phyloP scores from a whole-genome alignment of 768 basidiomycete genomes.

The Fomitopsis pulvina region DNA sequence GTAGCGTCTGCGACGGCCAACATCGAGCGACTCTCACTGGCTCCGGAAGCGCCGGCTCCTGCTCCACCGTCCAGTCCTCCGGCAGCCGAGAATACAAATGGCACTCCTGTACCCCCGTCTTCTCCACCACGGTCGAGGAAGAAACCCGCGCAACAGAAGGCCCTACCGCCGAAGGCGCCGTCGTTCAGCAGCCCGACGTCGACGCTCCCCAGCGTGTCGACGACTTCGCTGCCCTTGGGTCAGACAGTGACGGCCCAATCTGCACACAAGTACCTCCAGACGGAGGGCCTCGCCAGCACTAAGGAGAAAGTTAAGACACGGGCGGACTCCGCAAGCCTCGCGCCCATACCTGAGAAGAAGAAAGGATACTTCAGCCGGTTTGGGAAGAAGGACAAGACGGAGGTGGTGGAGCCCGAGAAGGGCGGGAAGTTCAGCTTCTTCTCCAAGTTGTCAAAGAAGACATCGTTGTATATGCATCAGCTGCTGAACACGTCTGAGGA shows the following conservation, averaged over 20 bases:
- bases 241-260: slow-evolving; percentile 58
- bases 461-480: slow-evolving; percentile 55
- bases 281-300: slow-evolving; percentile 34
- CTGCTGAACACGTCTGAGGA: slow-evolving; percentile 51
- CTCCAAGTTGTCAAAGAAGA: slow-evolving; percentile 51
- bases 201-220: slow-evolving; percentile 27
- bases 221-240: slow-evolving; percentile 34
- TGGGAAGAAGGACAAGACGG: slow-evolving; percentile 30
- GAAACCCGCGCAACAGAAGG: slow-evolving; percentile 7
- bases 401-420: slow-evolving; percentile 31
- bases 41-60: slow-evolving; percentile 9
- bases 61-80: slow-evolving; percentile 12
- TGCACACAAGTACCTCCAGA: slow-evolving; percentile 59
- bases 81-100: slow-evolving; percentile 4
- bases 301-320: slow-evolving; percentile 72
- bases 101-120: background rate
- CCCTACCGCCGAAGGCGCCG: background rate
- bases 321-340: slow-evolving; percentile 47
- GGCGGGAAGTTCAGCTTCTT: slow-evolving; percentile 54
- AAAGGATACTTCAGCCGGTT: slow-evolving; percentile 51
- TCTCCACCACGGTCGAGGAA: slow-evolving; percentile 18
- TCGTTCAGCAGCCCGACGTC: slow-evolving; percentile 16
- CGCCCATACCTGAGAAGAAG: slow-evolving; percentile 35
- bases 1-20: slow-evolving; percentile 2
- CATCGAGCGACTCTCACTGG: slow-evolving; percentile 7